Base-by-base conservation (phyloP, 768 basidiomycete species). In the Mycena rebaudengoi region DNA sequence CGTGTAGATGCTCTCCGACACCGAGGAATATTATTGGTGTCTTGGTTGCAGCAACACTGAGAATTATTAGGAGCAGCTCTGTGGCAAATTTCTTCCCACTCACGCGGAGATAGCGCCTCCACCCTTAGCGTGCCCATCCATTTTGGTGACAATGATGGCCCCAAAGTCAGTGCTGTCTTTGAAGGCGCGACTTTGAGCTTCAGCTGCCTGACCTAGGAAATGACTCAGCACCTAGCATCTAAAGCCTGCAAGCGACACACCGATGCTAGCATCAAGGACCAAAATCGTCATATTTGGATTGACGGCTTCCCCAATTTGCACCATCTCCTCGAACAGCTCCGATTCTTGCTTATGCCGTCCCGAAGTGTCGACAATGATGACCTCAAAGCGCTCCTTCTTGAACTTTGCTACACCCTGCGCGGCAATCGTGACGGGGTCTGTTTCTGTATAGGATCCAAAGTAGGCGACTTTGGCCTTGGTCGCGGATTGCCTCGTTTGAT, bases 101-200 rank as follows among this genome's bases (percentile, higher is more conserved):
- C 79, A 98, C 97, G 97, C 97, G 44, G 98, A 99, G 63, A 99
- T 99, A 29, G 98, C 98, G 23, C 98, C 98, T 76, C 98, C 98
- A 58, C 98, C 98, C 75, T 98, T 99, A 1, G 98, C 98, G 71
- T 99, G 98, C 5, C 98, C 98, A 70, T 99, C 98, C 90, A 99
- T 95, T 80, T 99, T 99, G 12, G 98, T 99, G 16, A 99, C 98
- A 62, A 99, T 98, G 68, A 99, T 99, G 2, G 97, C 98, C 60
- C 97, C 98, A 74, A 99, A 99, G 74, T 98, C 89, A 21, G 96
- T 94, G 63, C 92, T 95, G 65, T 99, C 97, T 78, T 99, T 99
- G 85, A 99, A 99, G 1, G 98, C 98, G 40, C 88, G 87, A 75
- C 92, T 92, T 73, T 99, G 98, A 6, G 94, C 92, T 74, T 99